These are phyloP conservation scores for Panicum miliaceum DNA, from an alignment of 176 grass and related monocot species.

Conservation along the genomic window DNA sequence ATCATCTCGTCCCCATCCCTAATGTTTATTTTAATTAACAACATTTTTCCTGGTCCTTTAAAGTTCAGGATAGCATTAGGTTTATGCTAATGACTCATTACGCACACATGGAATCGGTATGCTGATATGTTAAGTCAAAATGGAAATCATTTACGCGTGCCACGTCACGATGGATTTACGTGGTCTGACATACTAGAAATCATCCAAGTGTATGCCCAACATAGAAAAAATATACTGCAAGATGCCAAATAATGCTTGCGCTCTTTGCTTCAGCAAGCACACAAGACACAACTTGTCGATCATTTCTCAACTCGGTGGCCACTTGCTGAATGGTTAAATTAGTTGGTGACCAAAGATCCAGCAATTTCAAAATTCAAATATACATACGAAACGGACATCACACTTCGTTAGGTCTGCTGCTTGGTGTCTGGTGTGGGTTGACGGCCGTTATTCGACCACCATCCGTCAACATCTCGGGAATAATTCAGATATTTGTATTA, in stretches of 20 bases:
- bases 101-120: background rate
- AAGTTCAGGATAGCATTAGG: background rate
- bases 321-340: background rate
- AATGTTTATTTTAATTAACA: background rate
- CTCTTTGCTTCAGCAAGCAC: conserved; percentile 30
- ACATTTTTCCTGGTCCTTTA: background rate
- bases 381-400: background rate
- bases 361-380: background rate
- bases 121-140: background rate
- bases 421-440: no score
- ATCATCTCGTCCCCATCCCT: no score
- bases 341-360: background rate
- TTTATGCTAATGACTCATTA: background rate
- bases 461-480: no score
- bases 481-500: no score
- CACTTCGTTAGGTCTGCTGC: background rate
- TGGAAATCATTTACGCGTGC: background rate
- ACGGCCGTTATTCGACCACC: no score
- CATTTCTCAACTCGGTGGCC: conserved; percentile 14
- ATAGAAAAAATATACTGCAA: background rate
- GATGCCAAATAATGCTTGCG: conserved; percentile 5
- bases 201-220: background rate
- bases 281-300: conserved; percentile 12
- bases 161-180: background rate
- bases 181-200: background rate